phyloP scores from a whole-genome alignment of 2,329 filamentous ascomycete genomes.

The Fusarium staphyleae region DNA sequence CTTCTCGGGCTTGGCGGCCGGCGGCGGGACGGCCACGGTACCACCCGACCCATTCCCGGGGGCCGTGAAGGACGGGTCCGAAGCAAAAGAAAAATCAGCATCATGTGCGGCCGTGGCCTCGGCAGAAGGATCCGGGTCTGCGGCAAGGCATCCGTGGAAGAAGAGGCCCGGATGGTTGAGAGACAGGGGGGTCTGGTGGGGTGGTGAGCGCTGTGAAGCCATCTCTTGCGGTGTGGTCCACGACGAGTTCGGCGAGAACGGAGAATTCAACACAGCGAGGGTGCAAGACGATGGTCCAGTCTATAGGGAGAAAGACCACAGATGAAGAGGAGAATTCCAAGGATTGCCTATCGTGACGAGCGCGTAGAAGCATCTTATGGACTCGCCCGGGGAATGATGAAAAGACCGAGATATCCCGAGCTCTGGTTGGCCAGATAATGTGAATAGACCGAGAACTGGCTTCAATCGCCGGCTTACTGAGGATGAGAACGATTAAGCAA shows the following conservation, averaged over 20 bases:
- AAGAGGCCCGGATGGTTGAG: slow-evolving; percentile 25
- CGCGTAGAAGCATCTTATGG: too few species aligned
- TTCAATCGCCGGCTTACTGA: too few species aligned
- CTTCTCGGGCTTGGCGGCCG: slow-evolving; percentile 41
- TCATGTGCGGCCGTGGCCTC: slow-evolving; percentile 1
- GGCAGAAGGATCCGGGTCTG: slow-evolving; percentile 5
- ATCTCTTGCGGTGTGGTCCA: not conserved
- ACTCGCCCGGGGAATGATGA: too few species aligned
- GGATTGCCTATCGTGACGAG: not conserved
- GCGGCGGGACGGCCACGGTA: not conserved
- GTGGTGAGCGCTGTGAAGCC: not conserved
- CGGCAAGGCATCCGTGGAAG: slow-evolving; percentile 20
- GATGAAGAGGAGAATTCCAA: not conserved
- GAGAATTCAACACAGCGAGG: not conserved
- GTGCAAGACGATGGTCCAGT: not conserved
- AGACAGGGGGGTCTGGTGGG: slow-evolving; percentile 11
- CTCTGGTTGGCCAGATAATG: too few species aligned
- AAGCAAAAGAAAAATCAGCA: slow-evolving; percentile 3
- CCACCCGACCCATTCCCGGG: slow-evolving; percentile 6
- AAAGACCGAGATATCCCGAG: too few species aligned
- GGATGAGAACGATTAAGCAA: too few species aligned
- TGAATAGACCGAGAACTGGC: too few species aligned
- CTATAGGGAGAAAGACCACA: not conserved
- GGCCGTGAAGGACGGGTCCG: not conserved
- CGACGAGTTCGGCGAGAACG: not conserved